Evolutionary conservation across 345 rosid genomes (phyloP).

Genomic region (Hibiscus trionum): DNA sequence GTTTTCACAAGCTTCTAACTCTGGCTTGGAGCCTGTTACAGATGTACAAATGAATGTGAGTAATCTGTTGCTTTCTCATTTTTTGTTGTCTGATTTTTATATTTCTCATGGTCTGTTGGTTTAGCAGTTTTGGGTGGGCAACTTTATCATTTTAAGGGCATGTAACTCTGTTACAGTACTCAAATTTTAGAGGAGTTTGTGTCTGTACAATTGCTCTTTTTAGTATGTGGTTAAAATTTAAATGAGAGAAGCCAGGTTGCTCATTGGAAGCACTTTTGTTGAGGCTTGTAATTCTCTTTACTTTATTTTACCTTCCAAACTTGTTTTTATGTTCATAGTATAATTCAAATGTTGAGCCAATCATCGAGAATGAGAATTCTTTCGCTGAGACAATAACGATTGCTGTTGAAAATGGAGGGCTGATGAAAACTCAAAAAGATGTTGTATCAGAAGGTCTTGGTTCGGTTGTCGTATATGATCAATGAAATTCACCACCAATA

Average conservation of each 20-base stretch:
- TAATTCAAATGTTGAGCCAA: conserved; percentile 43
- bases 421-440: conserved; percentile 73
- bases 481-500: conserved; percentile 74
- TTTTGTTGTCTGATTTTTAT: not conserved
- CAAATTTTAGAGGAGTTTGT: not conserved
- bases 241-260: not conserved
- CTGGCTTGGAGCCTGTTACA: conserved; percentile 49
- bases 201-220: not conserved
- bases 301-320: not conserved
- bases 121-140: not conserved
- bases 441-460: conserved; percentile 75
- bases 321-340: conserved; percentile 33
- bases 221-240: not conserved
- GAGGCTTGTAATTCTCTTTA: not conserved
- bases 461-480: conserved; percentile 75
- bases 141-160: conserved; percentile 4
- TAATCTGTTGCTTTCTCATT: conserved; percentile 7
- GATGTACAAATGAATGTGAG: conserved; percentile 76
- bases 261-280: not conserved
- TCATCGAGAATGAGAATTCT: conserved; percentile 53
- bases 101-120: not conserved
- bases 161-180: not conserved
- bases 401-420: conserved; percentile 54
- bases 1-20: conserved; percentile 86
- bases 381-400: conserved; percentile 57